These are phyloP conservation scores for Talaromyces proteolyticus DNA, from an alignment of 495 filamentous ascomycete species.

Conservation along the genomic window DNA sequence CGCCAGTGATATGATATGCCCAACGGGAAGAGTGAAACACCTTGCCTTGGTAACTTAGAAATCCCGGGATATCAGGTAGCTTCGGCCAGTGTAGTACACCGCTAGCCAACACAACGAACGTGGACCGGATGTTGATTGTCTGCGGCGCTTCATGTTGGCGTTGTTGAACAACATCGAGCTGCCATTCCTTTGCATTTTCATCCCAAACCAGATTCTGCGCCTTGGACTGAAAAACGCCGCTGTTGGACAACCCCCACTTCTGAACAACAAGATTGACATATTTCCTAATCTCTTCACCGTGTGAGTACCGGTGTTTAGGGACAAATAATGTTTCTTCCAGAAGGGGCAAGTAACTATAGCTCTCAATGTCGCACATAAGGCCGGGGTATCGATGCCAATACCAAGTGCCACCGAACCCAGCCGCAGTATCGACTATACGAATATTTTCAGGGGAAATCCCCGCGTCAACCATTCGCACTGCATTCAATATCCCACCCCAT, in stretches of 20 bases:
- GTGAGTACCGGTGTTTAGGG: constrained; percentile 30
- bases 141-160: constrained; percentile 12
- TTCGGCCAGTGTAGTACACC: constrained; percentile 15
- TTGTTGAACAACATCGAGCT: constrained; percentile 24
- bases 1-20: constrained; percentile 45
- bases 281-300: constrained; percentile 15
- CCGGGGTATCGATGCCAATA: constrained; percentile 37
- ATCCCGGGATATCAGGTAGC: constrained; percentile 17
- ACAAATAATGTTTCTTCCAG: constrained; percentile 57
- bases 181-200: constrained; percentile 25
- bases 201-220: constrained; percentile 15
- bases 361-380: constrained; percentile 24
- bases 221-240: constrained; percentile 34
- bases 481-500: constrained; percentile 40
- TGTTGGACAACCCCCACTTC: constrained; percentile 37
- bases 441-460: constrained; percentile 39
- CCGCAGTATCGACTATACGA: constrained; percentile 42
- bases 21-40: constrained; percentile 38
- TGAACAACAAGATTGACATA: constrained; percentile 19
- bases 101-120: constrained; percentile 15
- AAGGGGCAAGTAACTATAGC: constrained; percentile 39
- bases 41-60: constrained; percentile 15
- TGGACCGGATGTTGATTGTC: constrained; percentile 7
- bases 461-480: constrained; percentile 42
- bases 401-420: constrained; percentile 48